phyloP scores from a whole-genome alignment of 257 asterid genomes.

The Fraxinus quadrangulata region DNA sequence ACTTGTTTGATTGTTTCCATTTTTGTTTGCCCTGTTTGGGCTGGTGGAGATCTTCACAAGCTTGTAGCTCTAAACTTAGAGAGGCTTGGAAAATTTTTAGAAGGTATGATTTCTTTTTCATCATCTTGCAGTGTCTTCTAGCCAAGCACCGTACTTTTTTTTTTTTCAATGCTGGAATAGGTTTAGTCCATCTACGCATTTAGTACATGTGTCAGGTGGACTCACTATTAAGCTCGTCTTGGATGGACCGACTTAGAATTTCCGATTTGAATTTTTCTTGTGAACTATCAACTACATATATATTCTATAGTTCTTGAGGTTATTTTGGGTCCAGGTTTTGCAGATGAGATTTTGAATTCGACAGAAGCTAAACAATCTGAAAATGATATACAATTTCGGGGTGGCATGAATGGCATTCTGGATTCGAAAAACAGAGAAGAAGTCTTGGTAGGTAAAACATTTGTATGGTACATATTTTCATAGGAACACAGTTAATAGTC shows the following conservation, averaged over 20 bases:
- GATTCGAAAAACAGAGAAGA: constrained; percentile 72
- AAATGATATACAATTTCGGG: constrained; percentile 26
- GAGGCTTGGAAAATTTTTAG: constrained; percentile 55
- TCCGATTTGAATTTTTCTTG: no score
- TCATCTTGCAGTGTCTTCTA: background rate
- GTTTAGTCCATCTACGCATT: background rate
- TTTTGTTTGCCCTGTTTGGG: constrained; percentile 70
- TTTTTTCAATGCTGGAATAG: no score
- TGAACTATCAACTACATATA: no score
- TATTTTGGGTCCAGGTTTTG: constrained; percentile 39
- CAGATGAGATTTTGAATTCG: constrained; percentile 43
- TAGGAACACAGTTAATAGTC: background rate
- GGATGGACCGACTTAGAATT: no score
- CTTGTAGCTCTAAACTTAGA: constrained; percentile 55
- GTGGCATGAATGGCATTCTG: constrained; percentile 45
- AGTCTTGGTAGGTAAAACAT: constrained; percentile 49
- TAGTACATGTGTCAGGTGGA: background rate
- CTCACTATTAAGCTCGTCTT: background rate
- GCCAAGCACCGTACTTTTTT: no score
- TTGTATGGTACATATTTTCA: background rate
- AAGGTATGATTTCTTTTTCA: constrained; percentile 40
- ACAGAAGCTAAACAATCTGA: constrained; percentile 24
- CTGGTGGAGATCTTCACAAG: constrained; percentile 76
- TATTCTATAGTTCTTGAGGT: no score
- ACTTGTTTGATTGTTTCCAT: constrained; percentile 58